A percentile compares a stretch with the other conserved stretches of the same genome.
Conservation (phyloP, 768 basidiomycete species). For the Exidia glandulosa region DNA sequence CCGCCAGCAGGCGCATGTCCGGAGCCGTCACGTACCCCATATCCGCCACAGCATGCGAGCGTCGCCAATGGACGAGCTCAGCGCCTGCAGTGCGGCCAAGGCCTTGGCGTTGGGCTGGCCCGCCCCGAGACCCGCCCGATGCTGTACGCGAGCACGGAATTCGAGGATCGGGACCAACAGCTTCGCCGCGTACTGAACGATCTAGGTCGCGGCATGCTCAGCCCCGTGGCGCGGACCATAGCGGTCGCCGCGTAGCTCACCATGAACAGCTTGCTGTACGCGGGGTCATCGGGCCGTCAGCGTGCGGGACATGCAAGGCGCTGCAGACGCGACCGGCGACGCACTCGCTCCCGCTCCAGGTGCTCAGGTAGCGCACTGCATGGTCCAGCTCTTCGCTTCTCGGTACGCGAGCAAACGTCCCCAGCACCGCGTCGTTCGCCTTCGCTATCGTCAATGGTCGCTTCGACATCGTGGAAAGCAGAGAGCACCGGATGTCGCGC, state of each 20-base stretch:
- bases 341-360: constrained; percentile 84
- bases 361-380: constrained; percentile 62
- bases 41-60: constrained; percentile 66
- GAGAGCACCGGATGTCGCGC: too few relatives aligned
- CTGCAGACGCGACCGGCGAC: constrained; percentile 21
- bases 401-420: constrained; percentile 46
- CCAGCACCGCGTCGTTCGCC: constrained; percentile 54
- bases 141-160: constrained; percentile 57
- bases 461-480: constrained; percentile 47
- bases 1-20: not conserved
- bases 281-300: constrained; percentile 2
- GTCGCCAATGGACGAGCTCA: constrained; percentile 36
- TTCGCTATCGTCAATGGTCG: constrained; percentile 34
- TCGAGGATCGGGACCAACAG: constrained; percentile 54
- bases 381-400: constrained; percentile 60
- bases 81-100: not conserved
- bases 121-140: constrained; percentile 47
- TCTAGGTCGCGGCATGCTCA: constrained; percentile 25
- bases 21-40: constrained; percentile 49
- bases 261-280: constrained; percentile 61
- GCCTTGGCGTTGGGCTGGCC: constrained; percentile 4
- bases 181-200: constrained; percentile 65
- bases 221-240: not conserved
- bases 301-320: constrained; percentile 1
- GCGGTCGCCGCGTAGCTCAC: constrained; percentile 22